Evolutionary conservation across 1,284 basidiomycete species (phyloP), one percentile per base, ranked within the genome.

Genomic region (Stygiomarasmius scandens): DNA sequence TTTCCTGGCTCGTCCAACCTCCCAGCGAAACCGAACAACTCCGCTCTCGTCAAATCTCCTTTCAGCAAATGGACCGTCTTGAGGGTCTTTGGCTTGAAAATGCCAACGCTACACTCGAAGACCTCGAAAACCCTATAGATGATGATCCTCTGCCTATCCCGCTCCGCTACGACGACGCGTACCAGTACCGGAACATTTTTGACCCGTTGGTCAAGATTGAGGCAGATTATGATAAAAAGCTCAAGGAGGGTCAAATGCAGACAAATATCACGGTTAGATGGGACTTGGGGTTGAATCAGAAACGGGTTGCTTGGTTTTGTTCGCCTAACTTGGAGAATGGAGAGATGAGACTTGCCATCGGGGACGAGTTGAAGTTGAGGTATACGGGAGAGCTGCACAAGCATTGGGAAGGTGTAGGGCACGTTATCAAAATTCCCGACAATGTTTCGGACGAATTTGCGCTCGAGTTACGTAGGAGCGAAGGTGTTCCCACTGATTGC

Each of bases 391-490:
- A 95, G 67, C 65, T 96, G 69, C 88, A 94, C 67, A 94, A 94
- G 72, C 79, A 86, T 65, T 99, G 97, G 97, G 96, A 99, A 68
- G 96, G 96, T 1, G 90, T 96, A 20, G 96, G 97, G 0, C 95
- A 98, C 74, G 97, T 99, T 63, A 90, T 98, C 79, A 99, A 99
- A 80, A 95, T 98, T 56, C 96, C 96, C n/a, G 98, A 99, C 76
- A 98, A 95, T 97, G 90, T 97, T 14, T 98, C 96, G 14, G 97
- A 99, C 71, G 97, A 99, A 76, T 96, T 99, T 69, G 96, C 90
- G 3, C 79, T 99, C 60, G 97, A 99, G 73, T 80, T 99, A 46
- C 82, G 95, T 59, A 82, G 92, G 54, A 88, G 92, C 4, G 96
- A 98, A 63, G 93, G 93, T n/a, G 96, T 97, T 5, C 97, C 97